These are phyloP conservation scores for Psidium guajava DNA, from an alignment of 345 rosid species.

Conservation along the genomic window DNA sequence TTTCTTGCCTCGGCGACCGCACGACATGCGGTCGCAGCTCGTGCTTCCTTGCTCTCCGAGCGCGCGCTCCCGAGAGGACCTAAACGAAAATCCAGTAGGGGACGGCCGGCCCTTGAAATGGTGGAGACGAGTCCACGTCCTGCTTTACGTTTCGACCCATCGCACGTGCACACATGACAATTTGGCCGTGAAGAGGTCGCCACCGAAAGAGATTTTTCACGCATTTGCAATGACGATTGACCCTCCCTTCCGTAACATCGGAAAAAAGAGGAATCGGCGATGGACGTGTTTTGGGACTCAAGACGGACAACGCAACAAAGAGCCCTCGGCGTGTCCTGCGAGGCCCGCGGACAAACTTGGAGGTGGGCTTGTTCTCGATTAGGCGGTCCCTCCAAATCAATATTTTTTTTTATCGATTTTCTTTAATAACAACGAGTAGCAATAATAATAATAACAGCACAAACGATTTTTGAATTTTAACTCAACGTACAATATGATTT, in stretches of 20 bases:
- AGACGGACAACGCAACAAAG: background rate
- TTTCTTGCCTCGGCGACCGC: background rate
- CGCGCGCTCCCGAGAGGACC: too few species aligned
- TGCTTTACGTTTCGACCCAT: background rate
- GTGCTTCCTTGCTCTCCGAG: too few species aligned
- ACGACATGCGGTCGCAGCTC: background rate
- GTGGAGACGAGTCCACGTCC: too few species aligned
- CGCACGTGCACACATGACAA: background rate
- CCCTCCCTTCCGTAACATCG: background rate
- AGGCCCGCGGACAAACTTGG: background rate
- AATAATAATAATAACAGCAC: too few species aligned
- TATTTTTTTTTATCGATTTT: background rate
- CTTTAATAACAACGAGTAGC: too few species aligned
- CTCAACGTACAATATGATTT: too few species aligned
- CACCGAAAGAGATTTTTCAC: background rate
- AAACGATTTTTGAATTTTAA: too few species aligned
- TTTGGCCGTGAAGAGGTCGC: background rate
- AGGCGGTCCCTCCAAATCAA: background rate
- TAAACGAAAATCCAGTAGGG: too few species aligned
- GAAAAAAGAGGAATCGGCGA: fast-evolving
- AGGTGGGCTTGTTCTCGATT: background rate
- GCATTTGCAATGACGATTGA: background rate
- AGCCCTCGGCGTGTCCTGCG: background rate
- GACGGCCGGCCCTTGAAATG: too few species aligned
- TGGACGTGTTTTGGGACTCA: background rate